Conservation (phyloP, 2,329 filamentous ascomycete species). For the Epichloe glyceriae region DNA sequence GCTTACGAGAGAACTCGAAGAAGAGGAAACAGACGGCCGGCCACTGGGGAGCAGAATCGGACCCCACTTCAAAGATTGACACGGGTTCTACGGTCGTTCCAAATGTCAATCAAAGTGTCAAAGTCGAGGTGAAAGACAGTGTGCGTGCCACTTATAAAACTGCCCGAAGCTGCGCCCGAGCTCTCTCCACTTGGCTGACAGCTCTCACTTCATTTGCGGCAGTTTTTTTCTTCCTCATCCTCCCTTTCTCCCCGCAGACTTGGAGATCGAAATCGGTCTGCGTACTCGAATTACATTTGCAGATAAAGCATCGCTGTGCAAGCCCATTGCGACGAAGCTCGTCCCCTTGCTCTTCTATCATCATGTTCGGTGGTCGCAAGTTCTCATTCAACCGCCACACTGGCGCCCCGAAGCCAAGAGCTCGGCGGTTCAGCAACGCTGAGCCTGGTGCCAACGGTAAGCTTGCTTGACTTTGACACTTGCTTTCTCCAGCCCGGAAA, state of each 20-base stretch:
- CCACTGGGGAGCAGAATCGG: not conserved
- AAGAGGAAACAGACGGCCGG: not conserved
- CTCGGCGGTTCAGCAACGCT: slow-evolving; percentile 44
- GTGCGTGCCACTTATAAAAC: slow-evolving; percentile 2
- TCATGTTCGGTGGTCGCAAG: slow-evolving; percentile 44
- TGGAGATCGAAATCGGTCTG: not conserved
- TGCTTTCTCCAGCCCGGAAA: not conserved
- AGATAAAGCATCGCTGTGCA: not conserved
- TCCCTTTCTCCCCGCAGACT: not conserved
- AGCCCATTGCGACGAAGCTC: not conserved
- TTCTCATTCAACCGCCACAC: slow-evolving; percentile 57
- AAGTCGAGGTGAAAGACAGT: not conserved
- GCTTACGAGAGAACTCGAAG: not conserved
- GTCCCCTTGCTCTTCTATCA: slow-evolving; percentile 8
- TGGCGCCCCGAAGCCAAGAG: slow-evolving; percentile 40
- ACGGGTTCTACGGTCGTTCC: not conserved
- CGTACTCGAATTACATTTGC: not conserved
- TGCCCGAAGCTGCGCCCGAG: slow-evolving; percentile 1
- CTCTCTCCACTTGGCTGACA: slow-evolving; percentile 1
- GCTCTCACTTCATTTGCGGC: not conserved
- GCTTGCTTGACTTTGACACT: slow-evolving; percentile 11
- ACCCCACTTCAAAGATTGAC: slow-evolving; percentile 1
- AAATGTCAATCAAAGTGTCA: not conserved
- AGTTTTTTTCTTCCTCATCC: not conserved
- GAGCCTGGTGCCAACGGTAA: slow-evolving; percentile 45